These are phyloP conservation scores for Zychaea mexicana DNA, from an alignment of 371 early-diverging fungal genomes.

Conservation along the genomic window DNA sequence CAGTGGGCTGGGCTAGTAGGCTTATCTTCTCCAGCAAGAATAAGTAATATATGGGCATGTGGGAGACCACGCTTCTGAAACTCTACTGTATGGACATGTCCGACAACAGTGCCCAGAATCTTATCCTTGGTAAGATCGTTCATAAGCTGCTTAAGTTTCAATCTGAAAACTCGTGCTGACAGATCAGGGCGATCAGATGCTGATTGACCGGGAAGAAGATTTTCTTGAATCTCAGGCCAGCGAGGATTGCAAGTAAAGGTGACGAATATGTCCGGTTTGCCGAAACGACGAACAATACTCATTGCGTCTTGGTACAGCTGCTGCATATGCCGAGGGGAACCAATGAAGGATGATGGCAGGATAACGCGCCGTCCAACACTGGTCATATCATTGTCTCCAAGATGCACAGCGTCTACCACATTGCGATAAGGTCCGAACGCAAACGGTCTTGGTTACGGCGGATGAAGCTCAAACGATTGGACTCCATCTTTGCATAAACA, in stretches of 20 bases:
- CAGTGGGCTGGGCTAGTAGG: not conserved
- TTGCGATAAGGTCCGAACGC: not conserved
- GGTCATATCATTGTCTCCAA: not conserved
- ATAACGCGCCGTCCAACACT: not conserved
- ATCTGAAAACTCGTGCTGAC: not conserved
- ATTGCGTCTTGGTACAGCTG: slow-evolving; percentile 10
- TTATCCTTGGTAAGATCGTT: not conserved
- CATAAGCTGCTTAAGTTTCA: slow-evolving; percentile 1
- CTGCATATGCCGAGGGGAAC: not conserved
- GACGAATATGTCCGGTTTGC: not conserved
- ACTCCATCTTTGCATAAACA: not conserved
- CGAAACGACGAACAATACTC: not conserved
- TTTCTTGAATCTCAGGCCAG: not conserved
- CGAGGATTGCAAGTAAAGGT: not conserved
- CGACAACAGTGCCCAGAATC: not conserved
- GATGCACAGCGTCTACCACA: not conserved
- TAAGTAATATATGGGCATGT: not conserved
- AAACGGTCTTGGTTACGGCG: slow-evolving; percentile 1
- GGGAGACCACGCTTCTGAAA: not conserved
- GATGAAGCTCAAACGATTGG: not conserved
- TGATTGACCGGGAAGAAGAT: not conserved
- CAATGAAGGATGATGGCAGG: not conserved
- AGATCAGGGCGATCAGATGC: slow-evolving; percentile 9
- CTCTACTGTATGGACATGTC: not conserved
- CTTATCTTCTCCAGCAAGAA: not conserved